Evolutionary conservation across 2,329 filamentous ascomycete species (phyloP).

Genomic region (Podosphaera xanthii): DNA sequence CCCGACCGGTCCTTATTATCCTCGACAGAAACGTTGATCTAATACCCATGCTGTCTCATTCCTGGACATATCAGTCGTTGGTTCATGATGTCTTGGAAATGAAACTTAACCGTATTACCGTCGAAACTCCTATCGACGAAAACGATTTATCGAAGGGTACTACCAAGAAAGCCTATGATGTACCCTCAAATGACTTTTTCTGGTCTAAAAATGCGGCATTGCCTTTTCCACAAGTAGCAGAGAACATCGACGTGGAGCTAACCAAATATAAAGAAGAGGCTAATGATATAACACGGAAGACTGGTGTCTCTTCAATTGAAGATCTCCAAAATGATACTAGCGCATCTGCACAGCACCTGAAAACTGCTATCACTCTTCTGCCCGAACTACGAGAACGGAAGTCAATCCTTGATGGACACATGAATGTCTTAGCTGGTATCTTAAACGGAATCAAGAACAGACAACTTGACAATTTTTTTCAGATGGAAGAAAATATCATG

Average conservation of each 20-base stretch:
- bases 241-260: constrained; percentile 84
- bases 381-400: constrained; percentile 87
- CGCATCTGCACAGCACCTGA: constrained; percentile 79
- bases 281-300: constrained; percentile 83
- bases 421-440: constrained; percentile 78
- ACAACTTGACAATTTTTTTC: constrained; percentile 88
- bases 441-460: constrained; percentile 71
- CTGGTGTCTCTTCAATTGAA: constrained; percentile 76
- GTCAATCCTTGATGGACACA: constrained; percentile 88
- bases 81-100: constrained; percentile 58
- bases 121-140: constrained; percentile 65
- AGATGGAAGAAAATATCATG: constrained; percentile 76
- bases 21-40: constrained; percentile 90
- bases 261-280: constrained; percentile 92
- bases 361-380: constrained; percentile 79
- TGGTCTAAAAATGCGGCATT: constrained; percentile 81
- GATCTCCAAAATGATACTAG: constrained; percentile 78
- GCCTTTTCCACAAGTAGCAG: constrained; percentile 87
- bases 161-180: constrained; percentile 76
- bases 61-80: constrained; percentile 70
- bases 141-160: constrained; percentile 47
- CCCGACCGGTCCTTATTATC: constrained; percentile 73
- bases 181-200: constrained; percentile 82
- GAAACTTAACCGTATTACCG: constrained; percentile 81
- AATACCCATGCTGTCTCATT: constrained; percentile 96